Conservation (phyloP, 1,284 basidiomycete species). For the Trametes sp. region DNA sequence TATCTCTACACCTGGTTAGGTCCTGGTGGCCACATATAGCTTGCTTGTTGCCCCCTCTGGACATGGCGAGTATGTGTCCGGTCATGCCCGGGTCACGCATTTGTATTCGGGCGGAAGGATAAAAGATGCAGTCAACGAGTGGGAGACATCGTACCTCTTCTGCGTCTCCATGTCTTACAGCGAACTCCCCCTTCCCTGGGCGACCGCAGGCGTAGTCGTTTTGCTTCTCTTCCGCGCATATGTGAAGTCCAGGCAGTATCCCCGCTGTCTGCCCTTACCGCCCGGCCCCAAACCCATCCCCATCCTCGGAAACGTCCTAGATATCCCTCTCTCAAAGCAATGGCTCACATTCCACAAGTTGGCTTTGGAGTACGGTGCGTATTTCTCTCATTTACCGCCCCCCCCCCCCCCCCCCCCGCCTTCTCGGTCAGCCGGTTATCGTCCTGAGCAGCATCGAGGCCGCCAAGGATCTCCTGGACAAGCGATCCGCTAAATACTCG, state of each 20-base stretch:
- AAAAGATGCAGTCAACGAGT: not conserved
- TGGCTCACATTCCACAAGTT: constrained; percentile 23
- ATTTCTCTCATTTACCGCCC: not conserved
- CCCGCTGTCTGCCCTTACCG: constrained; percentile 12
- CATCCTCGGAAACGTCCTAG: constrained; percentile 25
- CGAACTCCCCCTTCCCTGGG: not conserved
- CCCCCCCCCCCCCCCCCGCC: constrained; percentile 10
- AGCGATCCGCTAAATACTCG: constrained; percentile 27
- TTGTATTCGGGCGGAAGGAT: not conserved
- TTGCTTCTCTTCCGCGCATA: not conserved
- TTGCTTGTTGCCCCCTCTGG: not conserved
- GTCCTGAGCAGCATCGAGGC: constrained; percentile 16
- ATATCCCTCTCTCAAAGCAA: constrained; percentile 22
- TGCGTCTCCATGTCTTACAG: constrained; percentile 2
- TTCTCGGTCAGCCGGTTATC: constrained; percentile 19
- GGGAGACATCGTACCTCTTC: not conserved
- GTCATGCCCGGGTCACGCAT: not conserved
- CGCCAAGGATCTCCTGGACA: constrained; percentile 24
- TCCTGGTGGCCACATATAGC: not conserved
- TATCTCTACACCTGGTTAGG: not conserved
- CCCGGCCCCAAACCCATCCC: constrained; percentile 23
- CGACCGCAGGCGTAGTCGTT: not conserved
- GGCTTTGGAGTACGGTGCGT: constrained; percentile 22
- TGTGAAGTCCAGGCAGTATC: not conserved
- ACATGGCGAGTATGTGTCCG: constrained; percentile 1